Conservation (phyloP, 805 yeast species). For the Wickerhamomyces hampshirensis region DNA sequence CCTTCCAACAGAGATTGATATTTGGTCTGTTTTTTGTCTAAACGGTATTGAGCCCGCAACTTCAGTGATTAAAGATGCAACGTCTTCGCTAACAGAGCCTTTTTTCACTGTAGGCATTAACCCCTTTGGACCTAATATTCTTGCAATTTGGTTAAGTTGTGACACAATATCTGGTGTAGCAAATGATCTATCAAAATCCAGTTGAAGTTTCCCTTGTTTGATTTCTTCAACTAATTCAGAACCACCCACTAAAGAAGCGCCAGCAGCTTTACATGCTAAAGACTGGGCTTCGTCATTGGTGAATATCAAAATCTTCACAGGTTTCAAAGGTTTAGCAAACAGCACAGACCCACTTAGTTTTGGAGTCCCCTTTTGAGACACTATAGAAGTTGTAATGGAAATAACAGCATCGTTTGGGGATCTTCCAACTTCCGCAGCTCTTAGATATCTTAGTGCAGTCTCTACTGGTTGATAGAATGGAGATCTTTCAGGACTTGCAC, state of each 20-base stretch:
- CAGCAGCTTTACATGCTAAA: slow-evolving; percentile 47
- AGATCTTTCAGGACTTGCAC: slow-evolving; percentile 37
- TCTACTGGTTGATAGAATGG: slow-evolving; percentile 72
- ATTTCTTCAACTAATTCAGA: slow-evolving; percentile 61
- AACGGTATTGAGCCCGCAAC: slow-evolving; percentile 70
- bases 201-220: slow-evolving; percentile 33
- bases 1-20: slow-evolving; percentile 70
- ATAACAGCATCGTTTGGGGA: slow-evolving; percentile 67
- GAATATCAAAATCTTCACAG: slow-evolving; percentile 62
- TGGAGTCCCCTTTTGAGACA: slow-evolving; percentile 72
- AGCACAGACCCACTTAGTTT: slow-evolving; percentile 67
- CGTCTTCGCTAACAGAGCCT: slow-evolving; percentile 77
- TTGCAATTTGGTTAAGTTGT: slow-evolving; percentile 65
- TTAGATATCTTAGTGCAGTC: slow-evolving; percentile 66
- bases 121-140: slow-evolving; percentile 81
- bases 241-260: slow-evolving; percentile 71
- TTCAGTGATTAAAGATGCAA: slow-evolving; percentile 45
- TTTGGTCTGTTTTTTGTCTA: slow-evolving; percentile 61
- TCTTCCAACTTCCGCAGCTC: slow-evolving; percentile 91
- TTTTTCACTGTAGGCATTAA: slow-evolving; percentile 83
- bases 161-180: slow-evolving; percentile 79
- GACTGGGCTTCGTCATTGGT: slow-evolving; percentile 51
- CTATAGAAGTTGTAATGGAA: slow-evolving; percentile 56
- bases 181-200: slow-evolving; percentile 68
- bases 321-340: slow-evolving; percentile 69